Percentiles rank a stretch among this genome's conserved stretches.
Evolutionary conservation across 495 filamentous ascomycete species (phyloP).

Genomic region (Melanomma pulvis-pyrius): DNA sequence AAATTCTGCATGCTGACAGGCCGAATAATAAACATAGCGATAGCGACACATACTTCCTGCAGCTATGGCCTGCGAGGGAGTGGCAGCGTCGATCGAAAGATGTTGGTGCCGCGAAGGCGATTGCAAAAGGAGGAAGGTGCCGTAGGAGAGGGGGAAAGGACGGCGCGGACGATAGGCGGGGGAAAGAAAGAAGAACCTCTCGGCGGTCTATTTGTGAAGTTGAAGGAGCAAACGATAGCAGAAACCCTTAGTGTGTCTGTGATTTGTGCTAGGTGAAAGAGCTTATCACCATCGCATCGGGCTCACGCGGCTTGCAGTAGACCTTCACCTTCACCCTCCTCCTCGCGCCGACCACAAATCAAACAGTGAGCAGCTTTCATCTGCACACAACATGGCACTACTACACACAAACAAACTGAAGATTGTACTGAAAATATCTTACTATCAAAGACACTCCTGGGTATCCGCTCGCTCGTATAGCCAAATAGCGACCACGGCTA

Average conservation of each 20-base stretch:
- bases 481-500: background rate
- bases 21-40: constrained; percentile 29
- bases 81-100: constrained; percentile 2
- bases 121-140: background rate
- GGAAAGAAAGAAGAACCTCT: background rate
- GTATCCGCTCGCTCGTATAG: background rate
- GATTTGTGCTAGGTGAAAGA: background rate
- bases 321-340: background rate
- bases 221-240: background rate
- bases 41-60: constrained; percentile 35
- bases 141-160: background rate
- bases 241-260: background rate
- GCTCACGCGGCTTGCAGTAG: background rate
- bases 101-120: background rate
- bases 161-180: constrained; percentile 1
- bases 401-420: background rate
- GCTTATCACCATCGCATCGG: background rate
- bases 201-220: too few species aligned
- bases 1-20: constrained; percentile 35
- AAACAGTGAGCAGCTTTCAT: background rate
- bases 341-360: background rate
- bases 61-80: background rate
- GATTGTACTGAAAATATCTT: background rate
- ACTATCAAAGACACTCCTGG: background rate
- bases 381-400: background rate